These are phyloP conservation scores for Neopestalotiopsis clavispora DNA, from an alignment of 2,329 filamentous ascomycete genomes.

Conservation along the genomic window DNA sequence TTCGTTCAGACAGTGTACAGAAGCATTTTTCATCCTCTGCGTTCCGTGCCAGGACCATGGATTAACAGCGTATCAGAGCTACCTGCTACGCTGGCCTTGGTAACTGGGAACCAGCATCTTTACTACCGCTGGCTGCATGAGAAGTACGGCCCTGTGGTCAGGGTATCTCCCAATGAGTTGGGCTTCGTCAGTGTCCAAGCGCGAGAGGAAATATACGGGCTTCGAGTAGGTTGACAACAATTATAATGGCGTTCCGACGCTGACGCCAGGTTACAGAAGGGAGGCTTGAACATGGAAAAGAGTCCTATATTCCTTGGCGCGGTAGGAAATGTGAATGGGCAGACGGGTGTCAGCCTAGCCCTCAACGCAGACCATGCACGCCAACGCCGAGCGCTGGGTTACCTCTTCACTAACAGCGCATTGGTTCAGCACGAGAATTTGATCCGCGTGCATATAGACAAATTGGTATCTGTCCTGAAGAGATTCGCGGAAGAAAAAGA, in stretches of 20 bases:
- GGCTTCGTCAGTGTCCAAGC: conserved; percentile 32
- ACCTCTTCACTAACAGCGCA: conserved; percentile 32
- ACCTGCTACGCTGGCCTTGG: conserved; percentile 26
- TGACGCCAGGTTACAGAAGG: conserved; percentile 18
- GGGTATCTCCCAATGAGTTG: conserved; percentile 33
- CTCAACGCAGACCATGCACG: conserved; percentile 28
- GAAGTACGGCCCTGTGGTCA: conserved; percentile 33
- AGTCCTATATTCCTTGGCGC: conserved; percentile 30
- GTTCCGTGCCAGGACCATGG: conserved; percentile 30
- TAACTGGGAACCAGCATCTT: conserved; percentile 30
- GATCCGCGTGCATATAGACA: conserved; percentile 28
- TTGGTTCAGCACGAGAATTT: conserved; percentile 29
- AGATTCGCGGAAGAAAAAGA: conserved; percentile 17
- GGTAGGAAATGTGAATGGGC: conserved; percentile 23
- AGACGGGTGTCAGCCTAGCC: conserved; percentile 25
- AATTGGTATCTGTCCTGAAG: conserved; percentile 26
- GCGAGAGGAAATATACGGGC: conserved; percentile 34
- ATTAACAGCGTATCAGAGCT: conserved; percentile 29
- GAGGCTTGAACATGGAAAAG: conserved; percentile 32
- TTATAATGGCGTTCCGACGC: neutral
- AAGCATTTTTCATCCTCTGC: conserved; percentile 29
- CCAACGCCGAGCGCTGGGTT: conserved; percentile 31
- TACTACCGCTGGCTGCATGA: conserved; percentile 31
- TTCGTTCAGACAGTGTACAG: conserved; percentile 19
- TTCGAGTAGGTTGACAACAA: conserved; percentile 24